These are phyloP conservation scores for Penicillium cosmopolitanum DNA, from an alignment of 495 filamentous ascomycete species.

Conservation along the genomic window DNA sequence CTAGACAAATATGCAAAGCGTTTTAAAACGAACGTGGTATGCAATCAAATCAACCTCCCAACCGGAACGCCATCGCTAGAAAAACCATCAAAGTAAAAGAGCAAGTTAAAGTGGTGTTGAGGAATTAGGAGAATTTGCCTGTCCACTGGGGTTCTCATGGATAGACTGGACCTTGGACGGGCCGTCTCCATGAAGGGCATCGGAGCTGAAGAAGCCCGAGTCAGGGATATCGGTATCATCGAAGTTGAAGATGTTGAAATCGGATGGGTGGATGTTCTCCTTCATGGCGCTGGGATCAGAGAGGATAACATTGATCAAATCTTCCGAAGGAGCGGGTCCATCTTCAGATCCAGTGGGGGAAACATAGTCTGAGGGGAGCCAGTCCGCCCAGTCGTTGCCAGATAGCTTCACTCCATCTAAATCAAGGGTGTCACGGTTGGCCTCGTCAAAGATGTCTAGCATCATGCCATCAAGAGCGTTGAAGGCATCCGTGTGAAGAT, in stretches of 20 bases:
- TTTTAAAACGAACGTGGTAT: constrained; percentile 9
- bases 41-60: constrained; percentile 15
- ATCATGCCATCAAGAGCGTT: constrained; percentile 44
- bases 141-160: constrained; percentile 15
- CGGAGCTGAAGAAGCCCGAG: constrained; percentile 48
- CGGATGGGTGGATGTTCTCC: constrained; percentile 26
- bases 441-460: constrained; percentile 45
- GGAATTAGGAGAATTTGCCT: constrained; percentile 23
- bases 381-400: constrained; percentile 42
- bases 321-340: constrained; percentile 30
- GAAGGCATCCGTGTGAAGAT: constrained; percentile 32
- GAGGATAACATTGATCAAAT: constrained; percentile 45
- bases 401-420: constrained; percentile 29
- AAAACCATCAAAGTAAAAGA: constrained; percentile 17
- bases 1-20: constrained; percentile 13
- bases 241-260: constrained; percentile 40
- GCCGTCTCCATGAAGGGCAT: constrained; percentile 35
- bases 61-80: constrained; percentile 48
- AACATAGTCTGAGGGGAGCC: constrained; percentile 44
- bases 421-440: constrained; percentile 28
- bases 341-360: constrained; percentile 38
- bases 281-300: constrained; percentile 42
- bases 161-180: constrained; percentile 29
- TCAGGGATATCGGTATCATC: constrained; percentile 34
- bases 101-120: constrained; percentile 10